Evolutionary conservation across 1,284 basidiomycete genomes (phyloP), one percentile per base, ranked within the genome.

Genomic region (Vanrija sp.): DNA sequence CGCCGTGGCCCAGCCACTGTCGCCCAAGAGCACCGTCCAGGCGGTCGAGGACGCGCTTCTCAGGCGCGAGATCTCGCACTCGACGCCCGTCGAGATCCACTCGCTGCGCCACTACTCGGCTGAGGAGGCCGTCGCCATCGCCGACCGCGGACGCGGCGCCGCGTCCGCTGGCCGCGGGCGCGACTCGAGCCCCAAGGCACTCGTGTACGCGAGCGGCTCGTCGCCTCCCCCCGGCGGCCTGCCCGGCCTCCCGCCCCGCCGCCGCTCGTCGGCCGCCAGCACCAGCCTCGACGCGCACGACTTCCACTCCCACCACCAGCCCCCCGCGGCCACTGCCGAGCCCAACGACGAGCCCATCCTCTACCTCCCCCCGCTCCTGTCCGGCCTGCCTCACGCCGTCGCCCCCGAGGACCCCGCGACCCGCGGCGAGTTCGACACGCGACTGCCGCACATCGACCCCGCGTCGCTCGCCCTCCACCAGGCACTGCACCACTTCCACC

Each of bases 401-500:
- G 49, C 6, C 82, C 61, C 64, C 55, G 56, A 50, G 2, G 51
- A 60, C 14, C 26, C 46, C 8, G 21, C 43, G 12, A 52, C 55
- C n/a, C 54, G 62, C 43, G 70, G 86, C 40, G 74, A 82, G 18
- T 91, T 90, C 9, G 81, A 84, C 62, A 86, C 87, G 0, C 85
- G 84, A 28, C 79, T 94, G 1, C 91, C 91, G 0, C 78, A 87
- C 60, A 91, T 94, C 47, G 89, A 92, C 67, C 83, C 86, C 0
- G 86, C 84, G 3, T 90, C 88, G 2, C 76, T 92, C n/a, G 86
- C 87, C 0, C 78, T 96, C 3, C 91, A 94, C 75, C 86, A 86
- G 69, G 87, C 89, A 0, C 78, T 95, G 39, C 89, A 94, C 69
- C 73, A 80, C 49, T 92, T 95, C 77, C 80, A 69, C 21, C 88